phyloP scores from a whole-genome alignment of 2,329 filamentous ascomycete genomes.

The Pseudomassariella vexata region DNA sequence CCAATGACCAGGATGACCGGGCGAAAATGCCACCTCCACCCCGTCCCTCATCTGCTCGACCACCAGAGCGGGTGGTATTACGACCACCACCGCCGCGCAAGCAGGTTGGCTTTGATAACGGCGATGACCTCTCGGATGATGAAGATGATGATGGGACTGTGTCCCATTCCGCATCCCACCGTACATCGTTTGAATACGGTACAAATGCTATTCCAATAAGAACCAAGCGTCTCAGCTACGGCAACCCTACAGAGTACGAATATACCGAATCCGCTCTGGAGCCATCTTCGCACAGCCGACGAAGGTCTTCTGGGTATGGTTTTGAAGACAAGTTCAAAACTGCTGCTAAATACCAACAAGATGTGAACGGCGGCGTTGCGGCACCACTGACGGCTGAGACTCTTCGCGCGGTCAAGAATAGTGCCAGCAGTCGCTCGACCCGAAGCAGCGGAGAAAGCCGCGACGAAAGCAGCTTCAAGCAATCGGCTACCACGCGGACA shows the following conservation, averaged over 20 bases:
- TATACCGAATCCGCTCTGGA: slow-evolving; percentile 14
- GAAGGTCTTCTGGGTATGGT: slow-evolving; percentile 26
- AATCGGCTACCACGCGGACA: slow-evolving; percentile 56
- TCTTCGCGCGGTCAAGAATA: slow-evolving; percentile 43
- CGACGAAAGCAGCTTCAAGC: slow-evolving; percentile 58
- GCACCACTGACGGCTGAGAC: slow-evolving; percentile 50
- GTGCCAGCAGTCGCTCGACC: slow-evolving; percentile 49
- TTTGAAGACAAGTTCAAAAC: slow-evolving; percentile 38
- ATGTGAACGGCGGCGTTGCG: slow-evolving; percentile 37
- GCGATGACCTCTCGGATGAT: slow-evolving; percentile 8
- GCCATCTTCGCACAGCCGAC: slow-evolving; percentile 23
- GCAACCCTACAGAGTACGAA: slow-evolving; percentile 12
- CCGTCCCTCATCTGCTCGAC: slow-evolving; percentile 29
- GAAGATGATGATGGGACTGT: slow-evolving; percentile 13
- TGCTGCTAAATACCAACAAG: slow-evolving; percentile 47
- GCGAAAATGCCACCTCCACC: slow-evolving; percentile 44
- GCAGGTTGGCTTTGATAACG: slow-evolving; percentile 21
- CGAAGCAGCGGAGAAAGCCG: slow-evolving; percentile 55
- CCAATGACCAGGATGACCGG: slow-evolving; percentile 37
- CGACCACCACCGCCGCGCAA: slow-evolving; percentile 23
- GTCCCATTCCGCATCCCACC: slow-evolving; percentile 14
- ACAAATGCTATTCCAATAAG: slow-evolving; percentile 15
- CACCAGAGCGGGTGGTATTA: slow-evolving; percentile 21
- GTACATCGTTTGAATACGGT: slow-evolving; percentile 22
- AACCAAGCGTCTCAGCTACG: slow-evolving; percentile 16